Base-by-base conservation (phyloP, 2,329 filamentous ascomycete genomes). In the Talaromyces sp. region DNA sequence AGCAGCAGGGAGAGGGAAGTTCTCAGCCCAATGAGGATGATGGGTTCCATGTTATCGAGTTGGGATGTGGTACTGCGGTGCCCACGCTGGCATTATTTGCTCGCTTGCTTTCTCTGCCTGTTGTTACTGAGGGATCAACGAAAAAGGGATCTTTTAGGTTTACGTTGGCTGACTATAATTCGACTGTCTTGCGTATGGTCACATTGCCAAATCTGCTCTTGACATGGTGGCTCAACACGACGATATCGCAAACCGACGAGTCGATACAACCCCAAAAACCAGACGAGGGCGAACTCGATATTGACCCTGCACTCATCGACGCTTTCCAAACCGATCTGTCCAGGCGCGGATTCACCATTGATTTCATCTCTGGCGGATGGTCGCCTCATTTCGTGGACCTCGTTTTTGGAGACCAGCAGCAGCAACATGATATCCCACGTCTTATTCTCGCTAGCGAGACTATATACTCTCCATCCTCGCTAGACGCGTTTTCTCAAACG, bases 51-150 rank as follows among this genome's bases (percentile, higher is more conserved):
- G 64, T 75, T 57, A 71, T 76, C 49, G 75, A 76, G 77, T 77
- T 88, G 47, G 86, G 86, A n/a, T 84, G 84, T 55, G 86, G 86
- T n/a, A 85, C 83, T 62, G 85, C 84, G 4, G 72, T 88, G 11
- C 86, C 86, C 6, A 81, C 78, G 13, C 73, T 86, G 15, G 71
- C 84, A 1, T 70, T 88, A 0, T 84, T 86, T 63, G 78, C 80
- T 55, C 79, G 82, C 61, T 75, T 81, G 15, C 67, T 87, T n/a
- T 44, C 52, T 8, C 49, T 36, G 1, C 67, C 65, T n/a, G 8
- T 27, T 33, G 4, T 5, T 22, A 1, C 2, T 25, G 44, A 13
- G 22, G 6, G n/a, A 2, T 6, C 8, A 10, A 17, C 7, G 73
- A 13, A 15, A 55, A n/a, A 57, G 62, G n/a, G 54, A 72, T 62